Evolutionary conservation across 2,329 filamentous ascomycete genomes (phyloP).

Genomic region (Trichoderma breve): DNA sequence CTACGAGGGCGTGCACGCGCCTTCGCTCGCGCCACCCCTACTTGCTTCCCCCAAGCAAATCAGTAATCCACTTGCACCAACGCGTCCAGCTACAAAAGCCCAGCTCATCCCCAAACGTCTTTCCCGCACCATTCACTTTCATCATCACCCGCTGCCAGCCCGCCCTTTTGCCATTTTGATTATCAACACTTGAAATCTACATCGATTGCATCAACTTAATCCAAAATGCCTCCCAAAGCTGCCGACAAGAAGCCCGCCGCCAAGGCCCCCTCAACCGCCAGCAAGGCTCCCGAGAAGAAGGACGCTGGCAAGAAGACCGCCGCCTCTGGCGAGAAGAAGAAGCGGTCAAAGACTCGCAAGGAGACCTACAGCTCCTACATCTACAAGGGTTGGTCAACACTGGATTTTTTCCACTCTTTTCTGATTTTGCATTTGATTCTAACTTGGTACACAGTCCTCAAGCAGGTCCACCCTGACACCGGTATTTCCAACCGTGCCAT

Average conservation of each 20-base stretch:
- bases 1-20: conserved; percentile 19
- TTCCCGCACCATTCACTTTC: conserved; percentile 47
- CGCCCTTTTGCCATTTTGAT: conserved; percentile 24
- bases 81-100: conserved; percentile 62
- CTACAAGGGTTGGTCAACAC: conserved; percentile 81
- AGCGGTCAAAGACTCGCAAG: conserved; percentile 99
- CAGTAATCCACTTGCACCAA: conserved; percentile 54
- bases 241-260: conserved; percentile 98
- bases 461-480: conserved; percentile 99
- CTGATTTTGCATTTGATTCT: conserved; percentile 12
- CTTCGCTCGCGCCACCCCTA: conserved; percentile 25
- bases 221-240: conserved; percentile 94
- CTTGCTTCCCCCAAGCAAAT: conserved; percentile 40
- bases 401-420: background rate
- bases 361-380: conserved; percentile 99
- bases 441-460: conserved; percentile 68
- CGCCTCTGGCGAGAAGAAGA: conserved; percentile 97
- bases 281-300: conserved; percentile 86
- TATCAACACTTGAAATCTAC: conserved; percentile 23
- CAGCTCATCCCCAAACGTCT: conserved; percentile 50
- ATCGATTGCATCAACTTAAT: conserved; percentile 17
- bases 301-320: conserved; percentile 99
- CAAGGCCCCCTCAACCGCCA: conserved; percentile 82
- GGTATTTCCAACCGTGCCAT: conserved; percentile 99
- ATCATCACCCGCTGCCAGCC: conserved; percentile 36